These are phyloP conservation scores for Acanthamoeba castellanii DNA, from an alignment of 208 protist species.

Conservation along the genomic window DNA sequence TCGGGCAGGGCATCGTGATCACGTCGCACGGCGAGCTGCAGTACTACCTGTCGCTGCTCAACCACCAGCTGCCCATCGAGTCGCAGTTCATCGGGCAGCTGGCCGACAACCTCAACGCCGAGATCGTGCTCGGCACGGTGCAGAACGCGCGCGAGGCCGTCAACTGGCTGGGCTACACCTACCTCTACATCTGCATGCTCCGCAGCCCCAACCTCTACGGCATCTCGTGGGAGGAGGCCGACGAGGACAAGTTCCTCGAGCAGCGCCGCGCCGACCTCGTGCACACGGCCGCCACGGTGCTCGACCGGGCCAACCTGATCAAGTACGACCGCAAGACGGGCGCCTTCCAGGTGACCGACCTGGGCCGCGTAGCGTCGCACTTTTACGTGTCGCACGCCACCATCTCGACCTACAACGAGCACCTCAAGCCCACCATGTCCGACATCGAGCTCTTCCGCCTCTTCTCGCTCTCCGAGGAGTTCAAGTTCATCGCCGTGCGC, in stretches of 20 bases:
- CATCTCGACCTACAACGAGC: slow-evolving; percentile 96
- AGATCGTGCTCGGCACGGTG: slow-evolving; percentile 97
- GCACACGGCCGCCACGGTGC: slow-evolving; percentile 76
- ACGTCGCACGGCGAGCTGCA: slow-evolving; percentile 97
- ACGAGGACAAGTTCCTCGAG: slow-evolving; percentile 81
- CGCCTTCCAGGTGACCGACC: slow-evolving; percentile 89
- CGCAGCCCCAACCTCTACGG: slow-evolving; percentile 97
- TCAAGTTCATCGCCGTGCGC: slow-evolving; percentile 94
- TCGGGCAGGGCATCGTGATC: slow-evolving; percentile 98
- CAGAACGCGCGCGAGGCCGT: slow-evolving; percentile 96
- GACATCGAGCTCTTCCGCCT: slow-evolving; percentile 95
- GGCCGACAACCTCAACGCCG: slow-evolving; percentile 98
- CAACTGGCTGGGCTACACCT: slow-evolving; percentile 98
- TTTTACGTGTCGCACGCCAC: slow-evolving; percentile 98
- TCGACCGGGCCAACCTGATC: slow-evolving; percentile 90
- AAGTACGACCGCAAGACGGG: slow-evolving; percentile 81
- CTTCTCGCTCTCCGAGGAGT: slow-evolving; percentile 95
- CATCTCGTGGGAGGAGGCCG: slow-evolving; percentile 78
- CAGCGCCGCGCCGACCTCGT: slow-evolving; percentile 84
- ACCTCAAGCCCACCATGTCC: slow-evolving; percentile 92
- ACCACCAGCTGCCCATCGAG: slow-evolving; percentile 97
- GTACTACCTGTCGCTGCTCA: slow-evolving; percentile 96
- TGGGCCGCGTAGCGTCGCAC: slow-evolving; percentile 97
- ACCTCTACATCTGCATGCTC: slow-evolving; percentile 97
- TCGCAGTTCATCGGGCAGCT: slow-evolving; percentile 92